These are phyloP conservation scores for Pseudogymnoascus sp. DNA, from an alignment of 2,329 filamentous ascomycete species.

Conservation along the genomic window DNA sequence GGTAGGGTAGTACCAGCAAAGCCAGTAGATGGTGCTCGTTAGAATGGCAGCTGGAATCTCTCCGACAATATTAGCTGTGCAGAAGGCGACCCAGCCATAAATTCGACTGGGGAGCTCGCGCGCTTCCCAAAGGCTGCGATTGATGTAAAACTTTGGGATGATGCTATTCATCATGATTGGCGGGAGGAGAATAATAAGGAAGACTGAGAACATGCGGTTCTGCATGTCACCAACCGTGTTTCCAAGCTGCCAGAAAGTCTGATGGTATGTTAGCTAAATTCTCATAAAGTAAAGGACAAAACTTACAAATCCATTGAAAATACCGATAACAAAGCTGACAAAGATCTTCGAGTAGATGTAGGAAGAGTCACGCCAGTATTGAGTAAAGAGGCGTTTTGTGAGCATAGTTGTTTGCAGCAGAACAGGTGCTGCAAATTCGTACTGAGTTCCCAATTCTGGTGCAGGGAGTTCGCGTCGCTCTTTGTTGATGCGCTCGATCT, in stretches of 20 bases:
- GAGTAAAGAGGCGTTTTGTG: conserved; percentile 52
- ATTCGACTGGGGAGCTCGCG: conserved; percentile 56
- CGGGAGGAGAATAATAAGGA: conserved; percentile 57
- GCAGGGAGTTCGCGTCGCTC: conserved; percentile 43
- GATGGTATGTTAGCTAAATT: conserved; percentile 16
- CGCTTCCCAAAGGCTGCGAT: conserved; percentile 50
- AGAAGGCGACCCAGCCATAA: conserved; percentile 55
- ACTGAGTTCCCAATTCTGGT: conserved; percentile 41
- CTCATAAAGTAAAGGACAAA: conserved; percentile 23
- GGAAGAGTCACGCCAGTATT: conserved; percentile 57
- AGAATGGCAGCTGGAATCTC: conserved; percentile 40
- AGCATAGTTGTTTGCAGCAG: conserved; percentile 57
- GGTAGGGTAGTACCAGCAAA: conserved; percentile 53
- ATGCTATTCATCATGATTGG: conserved; percentile 52
- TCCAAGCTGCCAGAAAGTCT: conserved; percentile 54
- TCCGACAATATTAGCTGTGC: conserved; percentile 43
- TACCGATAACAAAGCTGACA: conserved; percentile 45
- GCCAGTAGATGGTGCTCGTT: conserved; percentile 39
- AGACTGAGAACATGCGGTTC: conserved; percentile 50
- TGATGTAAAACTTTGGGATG: conserved; percentile 51
- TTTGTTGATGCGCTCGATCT: conserved; percentile 57
- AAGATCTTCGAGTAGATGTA: conserved; percentile 41
- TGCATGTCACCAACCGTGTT: conserved; percentile 44
- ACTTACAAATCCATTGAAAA: conserved; percentile 49
- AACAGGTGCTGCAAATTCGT: conserved; percentile 67